phyloP scores from a whole-genome alignment of 306 rosid species.

The Vigna nakashimae region DNA sequence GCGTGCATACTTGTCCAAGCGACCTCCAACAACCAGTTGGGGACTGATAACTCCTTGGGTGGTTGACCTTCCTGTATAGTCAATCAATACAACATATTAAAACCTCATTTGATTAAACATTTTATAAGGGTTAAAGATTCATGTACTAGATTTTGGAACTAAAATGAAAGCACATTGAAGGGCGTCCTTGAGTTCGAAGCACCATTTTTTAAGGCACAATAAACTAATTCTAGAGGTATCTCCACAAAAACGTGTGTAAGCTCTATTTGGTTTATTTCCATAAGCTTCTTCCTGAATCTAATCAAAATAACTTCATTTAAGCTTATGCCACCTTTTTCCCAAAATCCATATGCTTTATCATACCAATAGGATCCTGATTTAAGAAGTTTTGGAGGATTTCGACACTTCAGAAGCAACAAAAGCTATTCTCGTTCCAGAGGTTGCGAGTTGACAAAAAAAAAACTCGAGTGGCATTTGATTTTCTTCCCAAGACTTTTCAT shows the following conservation, averaged over 20 bases:
- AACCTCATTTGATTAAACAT: not conserved
- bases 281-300: not conserved
- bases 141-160: not conserved
- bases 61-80: constrained; percentile 64
- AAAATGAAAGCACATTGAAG: constrained; percentile 1
- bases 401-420: constrained; percentile 50
- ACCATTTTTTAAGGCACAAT: not conserved
- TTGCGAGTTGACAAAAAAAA: constrained; percentile 57
- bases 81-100: constrained; percentile 37
- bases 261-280: not conserved
- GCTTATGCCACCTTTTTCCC: constrained; percentile 79
- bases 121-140: not conserved
- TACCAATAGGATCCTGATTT: constrained; percentile 87
- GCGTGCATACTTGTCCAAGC: constrained; percentile 1
- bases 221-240: not conserved
- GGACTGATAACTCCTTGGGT: constrained; percentile 71
- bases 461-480: constrained; percentile 65
- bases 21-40: constrained; percentile 66
- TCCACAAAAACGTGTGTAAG: not conserved
- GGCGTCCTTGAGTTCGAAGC: not conserved
- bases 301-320: not conserved
- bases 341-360: constrained; percentile 79
- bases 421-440: constrained; percentile 58
- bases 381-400: constrained; percentile 66
- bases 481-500: constrained; percentile 60